A percentile compares a stretch with the other conserved stretches of the same genome.
Evolutionary conservation across 208 protist species (phyloP).

Genomic region (Leishmania mexicana): DNA sequence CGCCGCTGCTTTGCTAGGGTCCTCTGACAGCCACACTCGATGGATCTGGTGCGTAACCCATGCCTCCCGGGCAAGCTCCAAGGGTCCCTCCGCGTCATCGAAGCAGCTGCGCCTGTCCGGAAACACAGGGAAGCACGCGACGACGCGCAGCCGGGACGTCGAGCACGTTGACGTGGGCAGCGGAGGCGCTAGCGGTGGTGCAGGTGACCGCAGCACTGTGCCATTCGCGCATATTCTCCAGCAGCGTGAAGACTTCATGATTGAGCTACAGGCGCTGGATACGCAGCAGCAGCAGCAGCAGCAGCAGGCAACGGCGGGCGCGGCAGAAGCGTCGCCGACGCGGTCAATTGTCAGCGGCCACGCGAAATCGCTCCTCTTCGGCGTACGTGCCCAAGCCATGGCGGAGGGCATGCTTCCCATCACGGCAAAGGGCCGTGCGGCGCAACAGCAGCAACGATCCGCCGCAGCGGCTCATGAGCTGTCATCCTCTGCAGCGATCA

Average conservation of each 20-base stretch:
- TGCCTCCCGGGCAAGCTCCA: background rate
- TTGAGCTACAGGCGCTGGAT: slow-evolving; percentile 24
- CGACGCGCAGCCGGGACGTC: background rate
- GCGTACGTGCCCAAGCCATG: slow-evolving; percentile 21
- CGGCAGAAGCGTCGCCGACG: background rate
- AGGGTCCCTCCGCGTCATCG: background rate
- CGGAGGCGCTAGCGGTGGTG: background rate
- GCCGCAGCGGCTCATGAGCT: background rate
- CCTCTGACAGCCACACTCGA: background rate
- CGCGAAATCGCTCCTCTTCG: slow-evolving; percentile 2
- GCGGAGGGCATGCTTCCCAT: slow-evolving; percentile 18
- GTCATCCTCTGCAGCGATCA: background rate
- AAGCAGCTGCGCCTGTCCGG: background rate
- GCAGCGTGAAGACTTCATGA: slow-evolving; percentile 27
- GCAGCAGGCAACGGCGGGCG: background rate
- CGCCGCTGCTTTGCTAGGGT: slow-evolving; percentile 11
- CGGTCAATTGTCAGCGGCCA: background rate
- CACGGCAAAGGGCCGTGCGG: slow-evolving; percentile 7
- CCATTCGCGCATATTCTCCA: slow-evolving; percentile 33
- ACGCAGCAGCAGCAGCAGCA: background rate
- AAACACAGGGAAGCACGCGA: background rate
- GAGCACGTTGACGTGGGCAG: background rate
- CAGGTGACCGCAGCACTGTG: background rate
- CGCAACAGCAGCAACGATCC: slow-evolving; percentile 18
- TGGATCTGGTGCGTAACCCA: slow-evolving; percentile 26